Conservation (phyloP, 2,329 filamentous ascomycete species). For the Didymella exigua region DNA sequence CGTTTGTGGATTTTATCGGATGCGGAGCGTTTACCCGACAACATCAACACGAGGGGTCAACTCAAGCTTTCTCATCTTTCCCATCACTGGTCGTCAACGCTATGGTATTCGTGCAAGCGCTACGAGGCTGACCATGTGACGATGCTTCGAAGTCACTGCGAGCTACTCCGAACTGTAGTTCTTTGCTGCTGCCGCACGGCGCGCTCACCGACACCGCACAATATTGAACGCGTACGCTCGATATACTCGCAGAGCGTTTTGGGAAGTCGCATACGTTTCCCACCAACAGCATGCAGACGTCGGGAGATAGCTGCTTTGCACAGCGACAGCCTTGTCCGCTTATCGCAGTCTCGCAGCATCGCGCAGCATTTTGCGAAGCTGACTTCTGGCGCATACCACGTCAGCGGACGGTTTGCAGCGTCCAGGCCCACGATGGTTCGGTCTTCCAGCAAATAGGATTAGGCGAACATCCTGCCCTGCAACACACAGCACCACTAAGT, state of each 20-base stretch:
- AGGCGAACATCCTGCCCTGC: slow-evolving; percentile 2
- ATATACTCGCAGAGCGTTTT: neutral
- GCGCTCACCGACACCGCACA: neutral
- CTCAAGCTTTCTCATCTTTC: slow-evolving; percentile 1
- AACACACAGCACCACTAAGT: slow-evolving; percentile 13
- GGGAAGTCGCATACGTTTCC: neutral
- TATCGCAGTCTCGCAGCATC: neutral
- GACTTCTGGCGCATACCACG: neutral
- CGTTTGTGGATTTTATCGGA: slow-evolving; percentile 1
- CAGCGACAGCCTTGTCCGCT: neutral
- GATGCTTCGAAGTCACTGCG: neutral
- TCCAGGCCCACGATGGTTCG: neutral
- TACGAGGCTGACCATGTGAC: slow-evolving; percentile 3
- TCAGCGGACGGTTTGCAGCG: slow-evolving; percentile 4
- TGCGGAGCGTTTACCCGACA: slow-evolving; percentile 2
- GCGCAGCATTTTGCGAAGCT: slow-evolving; percentile 1
- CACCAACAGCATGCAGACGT: neutral
- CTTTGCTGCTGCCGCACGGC: neutral
- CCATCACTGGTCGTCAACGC: neutral
- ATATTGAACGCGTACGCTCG: neutral
- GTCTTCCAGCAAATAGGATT: neutral
- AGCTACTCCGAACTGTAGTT: slow-evolving; percentile 4
- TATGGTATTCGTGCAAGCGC: neutral
- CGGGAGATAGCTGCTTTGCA: neutral
- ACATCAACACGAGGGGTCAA: neutral